Conservation (phyloP, 148 eudicot genomes). For the Selenicereus undatus region DNA sequence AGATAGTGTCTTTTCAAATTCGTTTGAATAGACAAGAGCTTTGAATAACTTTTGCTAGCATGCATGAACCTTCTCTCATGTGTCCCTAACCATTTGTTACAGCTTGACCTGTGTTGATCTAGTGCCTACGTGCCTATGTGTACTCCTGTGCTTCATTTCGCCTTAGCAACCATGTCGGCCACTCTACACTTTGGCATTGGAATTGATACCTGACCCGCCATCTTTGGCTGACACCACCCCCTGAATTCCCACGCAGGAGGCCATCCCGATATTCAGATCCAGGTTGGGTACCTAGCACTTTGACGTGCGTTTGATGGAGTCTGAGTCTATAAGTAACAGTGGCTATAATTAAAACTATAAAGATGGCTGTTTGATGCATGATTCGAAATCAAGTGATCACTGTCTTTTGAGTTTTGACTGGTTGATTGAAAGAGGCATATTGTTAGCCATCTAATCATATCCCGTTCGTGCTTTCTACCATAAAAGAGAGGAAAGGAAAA, state of each 20-base stretch:
- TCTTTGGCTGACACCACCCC: not conserved
- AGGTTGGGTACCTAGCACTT: not conserved
- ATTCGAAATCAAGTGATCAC: constrained; percentile 9
- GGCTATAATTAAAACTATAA: constrained; percentile 7
- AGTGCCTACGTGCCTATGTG: not conserved
- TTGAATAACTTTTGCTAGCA: constrained; percentile 15
- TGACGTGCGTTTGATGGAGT: not conserved
- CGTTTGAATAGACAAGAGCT: constrained; percentile 10
- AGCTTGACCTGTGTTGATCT: constrained; percentile 8
- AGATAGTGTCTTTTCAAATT: constrained; percentile 16
- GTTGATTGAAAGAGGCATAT: not conserved
- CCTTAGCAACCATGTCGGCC: not conserved
- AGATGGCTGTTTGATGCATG: constrained; percentile 17
- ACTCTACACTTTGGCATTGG: not conserved
- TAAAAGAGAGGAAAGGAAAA: constrained; percentile 5
- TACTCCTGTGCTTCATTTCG: not conserved
- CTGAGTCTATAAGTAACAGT: not conserved
- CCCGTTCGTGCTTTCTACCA: constrained; percentile 8
- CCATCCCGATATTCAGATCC: not conserved
- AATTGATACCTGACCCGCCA: not conserved
- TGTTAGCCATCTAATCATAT: constrained; percentile 19
- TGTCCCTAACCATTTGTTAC: not conserved
- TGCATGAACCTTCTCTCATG: constrained; percentile 19
- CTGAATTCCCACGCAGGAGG: not conserved
- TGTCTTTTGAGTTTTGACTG: not conserved